Conservation (phyloP, 345 rosid species). For the Citrus mangshanensis region DNA sequence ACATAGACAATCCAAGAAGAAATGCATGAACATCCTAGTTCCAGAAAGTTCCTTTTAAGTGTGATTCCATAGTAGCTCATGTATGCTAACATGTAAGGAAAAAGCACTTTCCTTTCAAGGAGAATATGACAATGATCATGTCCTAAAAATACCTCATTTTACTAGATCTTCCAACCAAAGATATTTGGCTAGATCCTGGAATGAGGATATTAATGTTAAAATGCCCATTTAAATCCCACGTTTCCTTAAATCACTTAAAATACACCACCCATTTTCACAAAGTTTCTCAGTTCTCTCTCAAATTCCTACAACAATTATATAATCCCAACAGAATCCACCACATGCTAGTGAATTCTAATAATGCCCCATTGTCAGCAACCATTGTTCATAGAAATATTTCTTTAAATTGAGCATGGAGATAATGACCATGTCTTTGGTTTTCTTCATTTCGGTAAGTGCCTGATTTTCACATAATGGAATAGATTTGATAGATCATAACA, state of each 20-base stretch:
- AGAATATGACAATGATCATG: background rate
- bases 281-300: background rate
- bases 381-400: background rate
- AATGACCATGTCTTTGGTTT: background rate
- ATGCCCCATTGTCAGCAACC: background rate
- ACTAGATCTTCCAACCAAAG: background rate
- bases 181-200: background rate
- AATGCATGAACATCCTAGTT: background rate
- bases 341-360: background rate
- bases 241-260: background rate
- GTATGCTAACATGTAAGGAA: background rate
- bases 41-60: background rate
- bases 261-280: background rate
- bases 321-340: background rate
- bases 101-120: background rate
- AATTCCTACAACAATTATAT: background rate
- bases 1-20: background rate
- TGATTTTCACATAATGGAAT: background rate
- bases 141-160: background rate
- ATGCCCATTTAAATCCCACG: background rate
- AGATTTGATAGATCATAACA: conserved; percentile 4
- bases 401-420: too few relatives aligned
- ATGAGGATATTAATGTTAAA: background rate
- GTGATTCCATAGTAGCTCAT: background rate
- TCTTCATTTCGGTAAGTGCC: background rate